These are phyloP conservation scores for Oryza nivara DNA, from an alignment of 176 grass and related monocot species.

Conservation along the genomic window DNA sequence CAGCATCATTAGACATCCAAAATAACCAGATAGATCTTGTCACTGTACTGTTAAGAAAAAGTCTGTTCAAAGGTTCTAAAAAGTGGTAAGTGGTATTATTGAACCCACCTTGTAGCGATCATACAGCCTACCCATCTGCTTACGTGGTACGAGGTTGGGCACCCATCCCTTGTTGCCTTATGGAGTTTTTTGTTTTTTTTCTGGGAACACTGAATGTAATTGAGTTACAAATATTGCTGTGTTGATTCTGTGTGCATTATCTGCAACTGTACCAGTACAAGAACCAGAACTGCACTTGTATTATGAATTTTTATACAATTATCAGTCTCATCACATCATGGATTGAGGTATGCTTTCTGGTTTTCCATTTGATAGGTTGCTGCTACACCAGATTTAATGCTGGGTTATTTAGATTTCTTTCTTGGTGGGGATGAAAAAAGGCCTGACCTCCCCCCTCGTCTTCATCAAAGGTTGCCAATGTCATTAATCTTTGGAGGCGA, in stretches of 20 bases:
- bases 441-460: constrained; percentile 75
- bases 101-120: background rate
- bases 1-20: background rate
- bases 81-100: background rate
- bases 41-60: background rate
- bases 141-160: background rate
- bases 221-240: background rate
- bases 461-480: constrained; percentile 95
- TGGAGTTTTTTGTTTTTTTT: background rate
- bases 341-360: constrained; percentile 24
- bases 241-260: constrained; percentile 15
- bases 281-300: background rate
- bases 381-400: constrained; percentile 90
- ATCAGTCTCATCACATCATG: constrained; percentile 23
- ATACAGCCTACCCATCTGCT: background rate
- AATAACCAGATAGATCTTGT: constrained; percentile 3
- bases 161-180: background rate
- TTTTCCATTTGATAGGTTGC: constrained; percentile 65
- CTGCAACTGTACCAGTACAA: constrained; percentile 8
- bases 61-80: background rate
- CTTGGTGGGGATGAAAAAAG: constrained; percentile 96
- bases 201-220: background rate
- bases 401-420: constrained; percentile 97
- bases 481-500: constrained; percentile 89
- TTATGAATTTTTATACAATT: constrained; percentile 21